These are phyloP conservation scores for Euphorbia schlechtendalii DNA, from an alignment of 441 rosid genomes.

Conservation along the genomic window DNA sequence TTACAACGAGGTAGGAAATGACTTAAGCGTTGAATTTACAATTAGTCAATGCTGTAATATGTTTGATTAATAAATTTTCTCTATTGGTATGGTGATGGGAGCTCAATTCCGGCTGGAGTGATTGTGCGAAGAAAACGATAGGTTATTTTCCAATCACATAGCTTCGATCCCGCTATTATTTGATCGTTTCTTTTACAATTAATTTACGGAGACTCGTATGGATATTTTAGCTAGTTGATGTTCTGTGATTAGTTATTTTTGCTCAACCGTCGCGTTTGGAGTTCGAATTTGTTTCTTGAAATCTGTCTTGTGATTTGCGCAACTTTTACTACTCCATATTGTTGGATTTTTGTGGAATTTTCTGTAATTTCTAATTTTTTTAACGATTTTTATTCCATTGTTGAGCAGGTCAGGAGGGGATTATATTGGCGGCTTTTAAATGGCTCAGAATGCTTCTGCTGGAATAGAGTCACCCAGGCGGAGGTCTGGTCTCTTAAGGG, in stretches of 20 bases:
- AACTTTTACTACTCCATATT: too few species aligned
- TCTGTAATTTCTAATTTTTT: too few species aligned
- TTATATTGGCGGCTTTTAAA: conserved; percentile 9
- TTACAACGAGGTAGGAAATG: not conserved
- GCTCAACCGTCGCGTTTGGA: not conserved
- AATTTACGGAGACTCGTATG: not conserved
- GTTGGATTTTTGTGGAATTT: too few species aligned
- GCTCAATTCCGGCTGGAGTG: not conserved
- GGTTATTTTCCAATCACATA: not conserved
- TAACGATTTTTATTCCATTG: not conserved
- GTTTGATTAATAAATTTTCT: not conserved
- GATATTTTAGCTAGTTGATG: too few species aligned
- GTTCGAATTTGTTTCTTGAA: not conserved
- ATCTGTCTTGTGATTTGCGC: not conserved
- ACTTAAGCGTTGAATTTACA: not conserved
- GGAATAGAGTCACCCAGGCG: conserved; percentile 54
- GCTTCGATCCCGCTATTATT: too few species aligned
- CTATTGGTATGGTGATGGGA: too few species aligned
- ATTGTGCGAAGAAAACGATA: not conserved
- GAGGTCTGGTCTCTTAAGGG: conserved; percentile 72
- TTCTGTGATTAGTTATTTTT: too few species aligned
- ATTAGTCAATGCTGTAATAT: not conserved
- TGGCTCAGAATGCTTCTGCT: conserved; percentile 51
- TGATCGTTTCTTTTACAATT: not conserved
- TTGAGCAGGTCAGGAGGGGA: not conserved